Evolutionary conservation across 1,284 basidiomycete genomes (phyloP).

Genomic region (Ceratorhiza oryzae-sativae): DNA sequence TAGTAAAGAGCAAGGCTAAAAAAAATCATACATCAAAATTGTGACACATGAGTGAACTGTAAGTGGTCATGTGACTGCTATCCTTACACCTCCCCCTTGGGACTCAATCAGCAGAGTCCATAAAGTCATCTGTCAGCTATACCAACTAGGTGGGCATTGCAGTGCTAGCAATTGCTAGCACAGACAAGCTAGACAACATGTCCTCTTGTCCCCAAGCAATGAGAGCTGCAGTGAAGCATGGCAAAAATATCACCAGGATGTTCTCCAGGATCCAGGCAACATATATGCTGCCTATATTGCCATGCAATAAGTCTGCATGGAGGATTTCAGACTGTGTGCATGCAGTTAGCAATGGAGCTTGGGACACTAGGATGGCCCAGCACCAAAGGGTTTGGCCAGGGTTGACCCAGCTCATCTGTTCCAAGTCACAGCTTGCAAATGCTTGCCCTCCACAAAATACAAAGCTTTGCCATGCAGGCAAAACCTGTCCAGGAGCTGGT

Average conservation of each 20-base stretch:
- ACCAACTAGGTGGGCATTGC: neutral
- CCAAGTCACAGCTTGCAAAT: neutral
- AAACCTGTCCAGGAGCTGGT: neutral
- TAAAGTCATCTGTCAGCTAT: neutral
- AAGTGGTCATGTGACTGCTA: neutral
- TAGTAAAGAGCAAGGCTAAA: neutral
- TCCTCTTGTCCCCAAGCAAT: neutral
- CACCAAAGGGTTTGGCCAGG: neutral
- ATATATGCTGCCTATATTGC: neutral
- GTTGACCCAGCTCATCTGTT: neutral
- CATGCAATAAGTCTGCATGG: neutral
- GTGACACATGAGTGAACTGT: neutral
- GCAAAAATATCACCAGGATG: neutral
- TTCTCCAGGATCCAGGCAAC: neutral
- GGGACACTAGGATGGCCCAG: neutral
- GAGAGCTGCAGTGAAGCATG: neutral
- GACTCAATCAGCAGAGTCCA: slow-evolving; percentile 7
- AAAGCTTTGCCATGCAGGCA: neutral
- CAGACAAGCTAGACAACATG: neutral
- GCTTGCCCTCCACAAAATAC: neutral
- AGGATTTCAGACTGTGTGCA: neutral
- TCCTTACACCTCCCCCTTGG: slow-evolving; percentile 6
- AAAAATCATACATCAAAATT: neutral
- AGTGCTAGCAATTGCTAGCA: neutral
- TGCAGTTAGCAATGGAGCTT: neutral